Conservation (phyloP, 2,329 filamentous ascomycete genomes). For the Alternaria alternata region DNA sequence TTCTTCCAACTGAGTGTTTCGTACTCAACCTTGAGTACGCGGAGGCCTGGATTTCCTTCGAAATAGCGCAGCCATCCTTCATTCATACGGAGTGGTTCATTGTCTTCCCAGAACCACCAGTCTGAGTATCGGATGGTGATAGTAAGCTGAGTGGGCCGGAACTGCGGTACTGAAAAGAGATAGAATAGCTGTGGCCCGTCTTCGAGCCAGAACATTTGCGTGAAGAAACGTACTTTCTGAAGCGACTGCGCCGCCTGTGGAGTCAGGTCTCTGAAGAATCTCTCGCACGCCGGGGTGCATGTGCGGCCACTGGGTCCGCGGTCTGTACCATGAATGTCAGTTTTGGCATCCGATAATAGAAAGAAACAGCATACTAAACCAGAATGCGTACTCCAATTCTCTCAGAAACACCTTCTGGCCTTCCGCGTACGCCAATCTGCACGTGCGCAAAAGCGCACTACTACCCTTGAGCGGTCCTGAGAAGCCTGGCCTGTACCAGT, state of each 20-base stretch:
- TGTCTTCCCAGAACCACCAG: slow-evolving; percentile 83
- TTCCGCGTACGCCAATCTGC: slow-evolving; percentile 13
- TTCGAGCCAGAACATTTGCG: slow-evolving; percentile 22
- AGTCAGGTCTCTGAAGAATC: slow-evolving; percentile 9
- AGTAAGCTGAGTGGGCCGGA: slow-evolving; percentile 39
- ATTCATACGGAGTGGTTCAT: slow-evolving; percentile 74
- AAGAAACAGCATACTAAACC: slow-evolving; percentile 12
- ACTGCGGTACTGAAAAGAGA: slow-evolving; percentile 5
- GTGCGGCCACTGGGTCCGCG: slow-evolving; percentile 14
- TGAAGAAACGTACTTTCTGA: slow-evolving; percentile 20
- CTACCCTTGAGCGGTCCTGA: slow-evolving; percentile 11
- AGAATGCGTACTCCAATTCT: slow-evolving; percentile 15
- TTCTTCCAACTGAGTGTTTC: slow-evolving; percentile 20
- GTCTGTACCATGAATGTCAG: slow-evolving; percentile 3
- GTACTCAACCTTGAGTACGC: slow-evolving; percentile 21
- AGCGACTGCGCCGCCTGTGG: slow-evolving; percentile 4
- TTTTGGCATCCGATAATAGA: not conserved
- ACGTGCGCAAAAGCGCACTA: slow-evolving; percentile 17
- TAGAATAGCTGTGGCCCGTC: not conserved
- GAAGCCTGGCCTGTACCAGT: slow-evolving; percentile 19
- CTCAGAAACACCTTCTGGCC: slow-evolving; percentile 16
- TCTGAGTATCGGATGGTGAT: slow-evolving; percentile 61
- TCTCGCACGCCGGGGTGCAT: slow-evolving; percentile 1
- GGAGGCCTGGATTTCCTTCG: slow-evolving; percentile 6
- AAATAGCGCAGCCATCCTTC: slow-evolving; percentile 12